These are phyloP conservation scores for Leccinum truebloodii DNA, from an alignment of 768 basidiomycete genomes.

Conservation along the genomic window DNA sequence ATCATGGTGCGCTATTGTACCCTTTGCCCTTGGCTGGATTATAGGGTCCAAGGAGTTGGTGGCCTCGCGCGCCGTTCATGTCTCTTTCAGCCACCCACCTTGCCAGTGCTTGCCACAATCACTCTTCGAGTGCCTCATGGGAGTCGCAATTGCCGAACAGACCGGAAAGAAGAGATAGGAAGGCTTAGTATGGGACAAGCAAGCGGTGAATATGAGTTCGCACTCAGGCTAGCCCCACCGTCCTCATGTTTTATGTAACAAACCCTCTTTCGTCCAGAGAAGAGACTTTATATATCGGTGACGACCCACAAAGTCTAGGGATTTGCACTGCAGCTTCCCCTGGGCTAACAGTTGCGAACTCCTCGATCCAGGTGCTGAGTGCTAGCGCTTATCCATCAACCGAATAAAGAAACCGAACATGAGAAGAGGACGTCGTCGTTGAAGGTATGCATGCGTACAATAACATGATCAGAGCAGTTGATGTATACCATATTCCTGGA, in stretches of 20 bases:
- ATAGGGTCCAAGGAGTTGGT: background rate
- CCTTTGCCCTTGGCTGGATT: background rate
- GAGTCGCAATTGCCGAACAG: background rate
- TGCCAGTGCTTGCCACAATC: background rate
- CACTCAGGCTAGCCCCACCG: no score
- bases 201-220: background rate
- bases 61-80: background rate
- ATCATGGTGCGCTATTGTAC: background rate
- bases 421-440: background rate
- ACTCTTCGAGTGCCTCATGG: background rate
- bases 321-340: background rate
- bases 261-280: no score
- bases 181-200: background rate
- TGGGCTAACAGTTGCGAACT: background rate
- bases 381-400: background rate
- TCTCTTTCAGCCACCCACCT: background rate
- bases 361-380: background rate
- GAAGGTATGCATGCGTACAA: background rate
- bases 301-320: background rate
- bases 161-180: background rate
- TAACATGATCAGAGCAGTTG: slow-evolving; percentile 8
- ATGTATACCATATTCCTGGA: background rate
- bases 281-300: no score
- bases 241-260: background rate
- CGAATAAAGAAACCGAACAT: background rate